phyloP scores from a whole-genome alignment of 805 yeast species.

The Debaryomyces castellii region DNA sequence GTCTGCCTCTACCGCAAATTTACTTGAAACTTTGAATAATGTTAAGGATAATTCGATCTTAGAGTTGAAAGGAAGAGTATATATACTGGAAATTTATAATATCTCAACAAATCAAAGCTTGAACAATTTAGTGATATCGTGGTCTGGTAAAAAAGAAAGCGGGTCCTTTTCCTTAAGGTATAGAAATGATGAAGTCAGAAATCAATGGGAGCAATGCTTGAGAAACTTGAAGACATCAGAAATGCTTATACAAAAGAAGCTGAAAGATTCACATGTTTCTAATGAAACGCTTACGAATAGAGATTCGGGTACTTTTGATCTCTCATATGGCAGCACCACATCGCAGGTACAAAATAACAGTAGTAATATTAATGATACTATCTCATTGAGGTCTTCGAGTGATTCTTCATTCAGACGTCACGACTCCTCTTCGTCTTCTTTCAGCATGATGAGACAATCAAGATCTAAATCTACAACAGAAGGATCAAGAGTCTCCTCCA shows the following conservation, averaged over 20 bases:
- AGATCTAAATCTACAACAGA: constrained; percentile 22
- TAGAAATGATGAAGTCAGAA: constrained; percentile 77
- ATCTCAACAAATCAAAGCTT: constrained; percentile 42
- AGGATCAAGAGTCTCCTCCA: constrained; percentile 8
- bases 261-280: constrained; percentile 34
- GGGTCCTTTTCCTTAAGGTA: constrained; percentile 84
- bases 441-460: constrained; percentile 42
- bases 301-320: constrained; percentile 25
- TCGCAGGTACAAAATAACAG: constrained; percentile 3
- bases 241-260: constrained; percentile 38
- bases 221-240: constrained; percentile 46
- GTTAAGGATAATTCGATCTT: constrained; percentile 29
- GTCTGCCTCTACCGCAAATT: constrained; percentile 33
- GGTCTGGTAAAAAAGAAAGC: constrained; percentile 85
- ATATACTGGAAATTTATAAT: constrained; percentile 61
- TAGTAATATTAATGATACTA: constrained; percentile 7
- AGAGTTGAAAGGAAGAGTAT: constrained; percentile 79
- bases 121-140: constrained; percentile 62
- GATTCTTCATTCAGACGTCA: constrained; percentile 36
- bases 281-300: constrained; percentile 13
- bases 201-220: constrained; percentile 77
- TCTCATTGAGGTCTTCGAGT: constrained; percentile 26
- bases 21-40: constrained; percentile 33
- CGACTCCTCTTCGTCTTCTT: constrained; percentile 42
- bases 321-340: constrained; percentile 12